Base-by-base conservation (phyloP, 306 rosid genomes). In the Ammopiptanthus mongolicus region DNA sequence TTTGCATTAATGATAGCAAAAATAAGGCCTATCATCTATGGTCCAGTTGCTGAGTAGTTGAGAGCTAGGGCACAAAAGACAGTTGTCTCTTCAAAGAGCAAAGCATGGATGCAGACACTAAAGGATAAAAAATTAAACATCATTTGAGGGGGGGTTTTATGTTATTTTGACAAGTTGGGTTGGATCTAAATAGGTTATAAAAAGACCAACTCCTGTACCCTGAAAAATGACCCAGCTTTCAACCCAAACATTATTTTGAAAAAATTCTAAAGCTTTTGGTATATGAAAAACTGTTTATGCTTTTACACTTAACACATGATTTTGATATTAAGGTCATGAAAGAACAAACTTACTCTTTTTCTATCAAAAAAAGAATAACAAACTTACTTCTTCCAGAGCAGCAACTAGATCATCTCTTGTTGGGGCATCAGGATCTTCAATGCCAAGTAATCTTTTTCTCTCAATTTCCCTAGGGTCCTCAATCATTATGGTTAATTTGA, bases 401-500 rank as follows among this genome's bases (percentile, higher is more conserved):
- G 78, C 78, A 36, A 78, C 98, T 34, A 95, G 84, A 56, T 95
- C 98, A 1, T 91, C 97, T 83, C 98, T 85, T 15, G 97, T 80
- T 13, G 97, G 97, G 69, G 83, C 76, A 76, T 95, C 97, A 7
- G 83, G 77, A 46, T 92, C 91, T 79, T 95, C 98, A n/a, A 87
- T 88, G 44, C 98, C 98, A 64, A 95, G 98, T 31, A 95, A 76
- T 76, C 92, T 83, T 84, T 84, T 85, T 74, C 98, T 89, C 87
- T 95, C 98, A 58, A 86, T 84, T 61, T 95, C 98, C 73, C 98
- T 78, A 5, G 96, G 97, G 80, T 95, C 98, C 86, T 95, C 98
- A 85, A 95, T 95, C 90, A 85, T 81, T 52, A 95, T 58, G 56
- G 98, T 95, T 47, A 95, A 80, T 74, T 95, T 95, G 55, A 95